phyloP scores from a whole-genome alignment of 148 eudicot species.

The Beta vulgaris region DNA sequence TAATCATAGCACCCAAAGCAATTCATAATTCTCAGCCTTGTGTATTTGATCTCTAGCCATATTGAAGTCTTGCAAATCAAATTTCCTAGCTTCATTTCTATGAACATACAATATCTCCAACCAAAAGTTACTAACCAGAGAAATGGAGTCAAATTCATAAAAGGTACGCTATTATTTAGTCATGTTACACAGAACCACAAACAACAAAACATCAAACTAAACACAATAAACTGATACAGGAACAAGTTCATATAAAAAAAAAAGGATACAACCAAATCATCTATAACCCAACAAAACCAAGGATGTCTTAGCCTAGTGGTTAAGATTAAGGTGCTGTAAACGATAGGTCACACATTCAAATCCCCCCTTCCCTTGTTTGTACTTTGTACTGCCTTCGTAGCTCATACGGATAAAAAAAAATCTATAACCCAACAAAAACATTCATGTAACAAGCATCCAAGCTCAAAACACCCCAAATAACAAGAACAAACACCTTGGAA shows the following conservation, averaged over 20 bases:
- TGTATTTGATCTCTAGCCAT: background rate
- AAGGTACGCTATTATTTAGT: background rate
- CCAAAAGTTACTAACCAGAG: background rate
- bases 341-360: too few species aligned
- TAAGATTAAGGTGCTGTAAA: too few species aligned
- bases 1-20: too few species aligned
- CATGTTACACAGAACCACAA: background rate
- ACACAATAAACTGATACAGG: background rate
- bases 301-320: too few species aligned
- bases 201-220: background rate
- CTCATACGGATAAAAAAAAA: too few species aligned
- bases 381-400: too few species aligned
- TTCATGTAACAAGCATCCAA: constrained; percentile 1
- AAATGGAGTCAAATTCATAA: background rate
- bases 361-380: too few species aligned
- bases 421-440: background rate
- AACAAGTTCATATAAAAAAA: background rate
- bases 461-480: background rate
- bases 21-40: background rate
- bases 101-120: background rate
- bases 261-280: background rate
- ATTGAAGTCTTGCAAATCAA: background rate
- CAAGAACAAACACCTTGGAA: background rate
- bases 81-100: background rate
- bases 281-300: background rate